These are phyloP conservation scores for Myrmaecium sp. DNA, from an alignment of 2,329 filamentous ascomycete genomes.

Conservation along the genomic window DNA sequence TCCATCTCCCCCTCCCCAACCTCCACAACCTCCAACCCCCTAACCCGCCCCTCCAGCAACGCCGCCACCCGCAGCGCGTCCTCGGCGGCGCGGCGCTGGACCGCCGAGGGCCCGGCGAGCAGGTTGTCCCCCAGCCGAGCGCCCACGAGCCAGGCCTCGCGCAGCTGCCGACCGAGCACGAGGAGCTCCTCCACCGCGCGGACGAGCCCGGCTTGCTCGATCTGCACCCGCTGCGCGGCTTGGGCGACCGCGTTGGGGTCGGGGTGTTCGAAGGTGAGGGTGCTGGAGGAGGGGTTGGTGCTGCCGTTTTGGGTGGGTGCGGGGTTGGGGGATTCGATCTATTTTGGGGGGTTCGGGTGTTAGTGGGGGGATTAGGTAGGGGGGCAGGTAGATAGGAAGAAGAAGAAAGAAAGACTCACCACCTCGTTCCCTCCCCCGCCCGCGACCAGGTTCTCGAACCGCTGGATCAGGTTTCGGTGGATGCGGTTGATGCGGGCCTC, in stretches of 20 bases:
- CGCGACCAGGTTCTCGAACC: conserved; percentile 40
- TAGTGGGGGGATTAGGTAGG: conserved; percentile 20
- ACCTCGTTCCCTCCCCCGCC: too few species aligned
- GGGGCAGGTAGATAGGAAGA: too few species aligned
- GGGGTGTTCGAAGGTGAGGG: conserved; percentile 17
- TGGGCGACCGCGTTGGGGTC: conserved; percentile 35
- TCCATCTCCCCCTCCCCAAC: too few species aligned
- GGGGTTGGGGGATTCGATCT: background rate
- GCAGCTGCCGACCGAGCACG: conserved; percentile 42
- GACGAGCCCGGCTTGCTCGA: conserved; percentile 42
- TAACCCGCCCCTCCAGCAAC: too few species aligned
- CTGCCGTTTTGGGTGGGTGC: background rate
- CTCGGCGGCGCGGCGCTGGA: too few species aligned
- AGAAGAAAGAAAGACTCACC: too few species aligned
- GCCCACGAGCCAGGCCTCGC: conserved; percentile 52
- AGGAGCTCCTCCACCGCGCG: conserved; percentile 45
- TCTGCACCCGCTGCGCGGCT: conserved; percentile 40
- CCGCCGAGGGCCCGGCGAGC: too few species aligned
- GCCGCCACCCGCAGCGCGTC: too few species aligned
- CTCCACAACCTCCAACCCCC: too few species aligned
- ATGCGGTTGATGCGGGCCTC: conserved; percentile 24
- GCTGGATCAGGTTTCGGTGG: conserved; percentile 27
- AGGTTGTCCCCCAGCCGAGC: too few species aligned
- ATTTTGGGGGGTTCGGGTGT: too few species aligned
- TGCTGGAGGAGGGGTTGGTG: background rate